These are phyloP conservation scores for Barnettozyma vustinii DNA, from an alignment of 805 yeast genomes.

Conservation along the genomic window DNA sequence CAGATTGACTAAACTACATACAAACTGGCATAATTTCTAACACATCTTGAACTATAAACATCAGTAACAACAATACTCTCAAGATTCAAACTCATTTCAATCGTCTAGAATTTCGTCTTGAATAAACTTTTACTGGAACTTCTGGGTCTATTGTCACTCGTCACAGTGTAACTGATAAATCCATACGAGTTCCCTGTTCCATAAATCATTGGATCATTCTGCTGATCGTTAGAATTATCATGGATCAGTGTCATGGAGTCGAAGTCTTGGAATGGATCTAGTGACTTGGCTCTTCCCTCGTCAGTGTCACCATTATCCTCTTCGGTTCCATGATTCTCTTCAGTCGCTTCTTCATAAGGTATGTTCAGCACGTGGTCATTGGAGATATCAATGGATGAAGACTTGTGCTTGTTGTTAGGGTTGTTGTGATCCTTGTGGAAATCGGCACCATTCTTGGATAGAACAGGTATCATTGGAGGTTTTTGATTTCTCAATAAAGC, in stretches of 20 bases:
- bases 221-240: constrained; percentile 32
- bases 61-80: too few species aligned
- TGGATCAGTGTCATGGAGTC: constrained; percentile 84
- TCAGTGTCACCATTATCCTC: neutral
- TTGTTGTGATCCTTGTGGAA: constrained; percentile 31
- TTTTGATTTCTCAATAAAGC: constrained; percentile 86
- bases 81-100: too few species aligned
- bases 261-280: constrained; percentile 80
- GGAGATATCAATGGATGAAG: constrained; percentile 26
- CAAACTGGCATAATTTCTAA: neutral
- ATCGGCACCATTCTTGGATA: constrained; percentile 49
- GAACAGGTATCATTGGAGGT: constrained; percentile 93
- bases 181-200: constrained; percentile 39
- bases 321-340: constrained; percentile 18
- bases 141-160: constrained; percentile 32
- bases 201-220: constrained; percentile 43
- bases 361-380: constrained; percentile 21
- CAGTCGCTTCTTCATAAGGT: constrained; percentile 8
- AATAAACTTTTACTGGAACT: constrained; percentile 32
- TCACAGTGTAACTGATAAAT: constrained; percentile 35
- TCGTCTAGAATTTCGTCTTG: constrained; percentile 20
- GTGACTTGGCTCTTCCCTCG: constrained; percentile 9
- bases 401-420: constrained; percentile 14
- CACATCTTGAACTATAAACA: neutral
- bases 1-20: constrained; percentile 1